Evolutionary conservation across 257 asterid genomes (phyloP), one percentile per base, ranked within the genome.

Genomic region (Scutellaria baicalensis): DNA sequence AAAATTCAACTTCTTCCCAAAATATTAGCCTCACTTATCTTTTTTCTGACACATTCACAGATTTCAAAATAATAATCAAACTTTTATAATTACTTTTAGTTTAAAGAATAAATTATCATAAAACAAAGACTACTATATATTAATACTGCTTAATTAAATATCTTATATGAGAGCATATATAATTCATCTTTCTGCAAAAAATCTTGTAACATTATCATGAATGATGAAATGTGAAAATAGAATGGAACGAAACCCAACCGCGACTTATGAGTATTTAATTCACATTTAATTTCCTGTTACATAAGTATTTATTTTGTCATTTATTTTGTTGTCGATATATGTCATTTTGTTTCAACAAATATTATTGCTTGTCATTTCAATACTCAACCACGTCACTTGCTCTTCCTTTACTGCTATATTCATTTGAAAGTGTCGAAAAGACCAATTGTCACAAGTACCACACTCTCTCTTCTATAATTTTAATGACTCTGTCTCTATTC

Each of bases 211-310:
- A 8, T 9, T 9, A 12, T 13, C 3, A 42, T 42, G 13, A 8
- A 8, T 4, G 47, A 9, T 3, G 16, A 27, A 44, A 44, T 12
- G 50, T 55, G 27, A 55, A 55, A 21, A 27, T 5, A 21, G 17
- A 8, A 55, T 9, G 8, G 11, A 55, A 18, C 44, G 21, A 47
- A 33, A 33, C 45, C 23, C 31, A 65, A 14, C 27, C 17, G 18
- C n/a, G 44, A 23, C 17, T 17, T 9, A 8, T 3, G 67, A 39
- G 42, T 23, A 75, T 66, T 71, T 57, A 72, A 44, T 64, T 38
- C 59, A n/a, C 75, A 75, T 66, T 67, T 8, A 75, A 23, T 66
- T 71, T 61, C 31, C 50, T 71, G 76, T 71, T 23, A 43, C 75
- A 65, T 21, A 52, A 21, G 54, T 13, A 63, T 66, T 72, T 57